Evolutionary conservation across 352 stramenopile species (phyloP).

Genomic region (Pythium oligandrum): DNA sequence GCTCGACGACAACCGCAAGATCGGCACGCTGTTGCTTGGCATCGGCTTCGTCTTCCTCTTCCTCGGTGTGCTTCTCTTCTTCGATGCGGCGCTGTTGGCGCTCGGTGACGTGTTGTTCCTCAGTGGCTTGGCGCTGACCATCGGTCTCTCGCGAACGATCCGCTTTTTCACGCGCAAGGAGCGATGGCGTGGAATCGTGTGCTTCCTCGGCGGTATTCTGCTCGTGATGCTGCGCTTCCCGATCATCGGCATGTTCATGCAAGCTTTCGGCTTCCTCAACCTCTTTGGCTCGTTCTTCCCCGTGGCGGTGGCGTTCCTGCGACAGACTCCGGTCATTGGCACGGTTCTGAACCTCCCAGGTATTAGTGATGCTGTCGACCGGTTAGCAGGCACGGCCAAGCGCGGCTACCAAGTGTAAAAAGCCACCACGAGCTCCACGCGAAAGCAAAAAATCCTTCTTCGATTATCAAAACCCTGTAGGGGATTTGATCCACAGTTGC

Average conservation of each 20-base stretch:
- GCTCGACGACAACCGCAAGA: slow-evolving; percentile 95
- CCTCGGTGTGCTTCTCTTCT: slow-evolving; percentile 92
- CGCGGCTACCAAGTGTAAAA: slow-evolving; percentile 81
- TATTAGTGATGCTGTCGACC: slow-evolving; percentile 79
- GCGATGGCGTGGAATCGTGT: slow-evolving; percentile 91
- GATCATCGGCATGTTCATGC: slow-evolving; percentile 91
- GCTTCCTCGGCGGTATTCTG: slow-evolving; percentile 92
- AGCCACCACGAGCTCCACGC: not conserved
- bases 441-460: not conserved
- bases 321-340: slow-evolving; percentile 90
- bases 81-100: slow-evolving; percentile 91
- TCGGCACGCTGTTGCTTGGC: slow-evolving; percentile 91
- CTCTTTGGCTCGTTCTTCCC: slow-evolving; percentile 96
- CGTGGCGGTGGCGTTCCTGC: slow-evolving; percentile 90
- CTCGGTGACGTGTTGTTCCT: slow-evolving; percentile 94
- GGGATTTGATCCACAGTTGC: too few relatives aligned
- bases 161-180: slow-evolving; percentile 94
- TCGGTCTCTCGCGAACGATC: slow-evolving; percentile 88
- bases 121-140: slow-evolving; percentile 92
- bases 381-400: slow-evolving; percentile 77
- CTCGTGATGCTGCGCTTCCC: slow-evolving; percentile 91
- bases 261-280: slow-evolving; percentile 94
- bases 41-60: slow-evolving; percentile 92
- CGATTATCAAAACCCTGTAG: too few relatives aligned
- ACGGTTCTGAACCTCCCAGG: slow-evolving; percentile 82